Percentiles rank a stretch among this genome's conserved stretches.
Conservation (phyloP, 306 rosid genomes). For the Fragaria ananassa region DNA sequence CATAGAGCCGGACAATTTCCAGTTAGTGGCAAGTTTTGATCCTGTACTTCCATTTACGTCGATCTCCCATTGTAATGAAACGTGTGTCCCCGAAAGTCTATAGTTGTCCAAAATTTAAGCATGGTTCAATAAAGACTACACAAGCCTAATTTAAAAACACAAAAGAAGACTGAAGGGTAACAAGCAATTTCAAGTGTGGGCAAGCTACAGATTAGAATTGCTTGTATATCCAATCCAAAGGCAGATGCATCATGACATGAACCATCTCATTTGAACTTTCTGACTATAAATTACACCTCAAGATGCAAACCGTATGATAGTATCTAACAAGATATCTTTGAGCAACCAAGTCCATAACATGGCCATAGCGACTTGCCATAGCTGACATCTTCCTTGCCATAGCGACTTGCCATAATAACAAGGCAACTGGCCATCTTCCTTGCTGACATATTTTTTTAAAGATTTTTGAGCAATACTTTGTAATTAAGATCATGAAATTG, state of each 20-base stretch:
- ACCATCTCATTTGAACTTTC: not conserved
- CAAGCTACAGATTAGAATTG: not conserved
- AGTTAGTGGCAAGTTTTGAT: not conserved
- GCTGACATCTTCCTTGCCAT: too few relatives aligned
- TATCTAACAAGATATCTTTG: conserved; percentile 82
- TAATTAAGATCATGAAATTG: too few relatives aligned
- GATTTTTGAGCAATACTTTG: too few relatives aligned
- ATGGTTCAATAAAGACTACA: not conserved
- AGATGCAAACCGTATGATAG: conserved; percentile 32
- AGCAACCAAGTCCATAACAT: conserved; percentile 99
- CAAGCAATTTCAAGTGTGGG: not conserved
- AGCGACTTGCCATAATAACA: too few relatives aligned
- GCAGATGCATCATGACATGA: not conserved
- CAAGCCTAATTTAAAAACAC: not conserved
- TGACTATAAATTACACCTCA: not conserved
- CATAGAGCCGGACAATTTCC: not conserved
- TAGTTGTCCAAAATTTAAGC: not conserved
- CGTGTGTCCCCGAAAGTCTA: not conserved
- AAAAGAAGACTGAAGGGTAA: not conserved
- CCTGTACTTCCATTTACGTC: not conserved
- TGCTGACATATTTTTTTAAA: too few relatives aligned
- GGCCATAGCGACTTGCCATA: conserved; percentile 99
- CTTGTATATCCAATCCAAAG: not conserved
- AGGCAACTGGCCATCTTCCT: too few relatives aligned
- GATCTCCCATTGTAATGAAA: not conserved